These are phyloP conservation scores for Citrus glauca DNA, from an alignment of 345 rosid species.

Conservation along the genomic window DNA sequence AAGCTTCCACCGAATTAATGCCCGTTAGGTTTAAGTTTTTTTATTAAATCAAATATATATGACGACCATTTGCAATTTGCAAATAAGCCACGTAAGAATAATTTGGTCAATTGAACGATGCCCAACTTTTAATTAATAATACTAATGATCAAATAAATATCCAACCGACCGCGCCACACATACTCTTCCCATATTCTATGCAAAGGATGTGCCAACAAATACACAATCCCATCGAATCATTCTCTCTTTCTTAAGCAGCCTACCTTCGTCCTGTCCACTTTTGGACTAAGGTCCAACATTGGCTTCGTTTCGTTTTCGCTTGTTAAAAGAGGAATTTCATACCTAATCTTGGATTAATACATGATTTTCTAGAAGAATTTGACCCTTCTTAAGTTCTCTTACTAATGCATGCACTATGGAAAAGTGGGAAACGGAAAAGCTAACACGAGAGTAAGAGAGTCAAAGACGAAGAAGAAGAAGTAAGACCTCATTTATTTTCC, in stretches of 20 bases:
- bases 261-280: slow-evolving; percentile 11
- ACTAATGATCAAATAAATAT: not conserved
- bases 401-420: not conserved
- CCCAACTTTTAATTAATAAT: not conserved
- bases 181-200: slow-evolving; percentile 9
- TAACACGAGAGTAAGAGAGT: not conserved
- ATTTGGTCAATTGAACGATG: not conserved
- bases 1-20: not conserved
- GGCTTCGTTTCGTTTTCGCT: not conserved
- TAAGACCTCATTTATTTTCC: not conserved
- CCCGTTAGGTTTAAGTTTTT: not conserved
- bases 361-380: not conserved
- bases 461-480: not conserved
- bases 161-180: not conserved
- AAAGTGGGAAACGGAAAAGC: not conserved
- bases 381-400: not conserved
- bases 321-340: not conserved
- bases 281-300: slow-evolving; percentile 7
- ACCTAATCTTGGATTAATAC: slow-evolving; percentile 1
- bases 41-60: too few species aligned
- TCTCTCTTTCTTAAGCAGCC: slow-evolving; percentile 3
- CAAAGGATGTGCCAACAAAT: slow-evolving; percentile 25
- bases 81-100: not conserved
- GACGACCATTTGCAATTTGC: not conserved
- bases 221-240: slow-evolving; percentile 14